Percentiles rank a stretch among this genome's conserved stretches.
Evolutionary conservation across 371 early-diverging fungal species (phyloP).

Genomic region (Mucor piriformis): DNA sequence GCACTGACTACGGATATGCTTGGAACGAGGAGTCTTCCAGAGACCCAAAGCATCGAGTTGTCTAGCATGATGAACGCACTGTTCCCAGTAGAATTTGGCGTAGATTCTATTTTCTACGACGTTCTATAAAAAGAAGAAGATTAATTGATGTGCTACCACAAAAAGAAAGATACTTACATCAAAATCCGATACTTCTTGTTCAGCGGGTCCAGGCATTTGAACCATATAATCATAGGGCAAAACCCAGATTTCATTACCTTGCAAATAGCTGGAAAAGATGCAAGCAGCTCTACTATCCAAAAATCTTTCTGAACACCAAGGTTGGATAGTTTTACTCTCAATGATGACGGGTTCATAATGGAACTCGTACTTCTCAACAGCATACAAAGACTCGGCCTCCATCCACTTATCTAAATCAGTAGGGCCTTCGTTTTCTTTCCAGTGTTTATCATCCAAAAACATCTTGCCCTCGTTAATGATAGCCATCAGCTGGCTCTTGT

Average conservation of each 20-base stretch:
- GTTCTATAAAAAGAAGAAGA: constrained; percentile 23
- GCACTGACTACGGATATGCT: constrained; percentile 34
- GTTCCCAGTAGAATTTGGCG: constrained; percentile 42
- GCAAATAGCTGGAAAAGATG: constrained; percentile 44
- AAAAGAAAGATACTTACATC: constrained; percentile 36
- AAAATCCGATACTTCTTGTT: constrained; percentile 41
- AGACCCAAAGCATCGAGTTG: constrained; percentile 37
- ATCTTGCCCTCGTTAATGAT: constrained; percentile 25
- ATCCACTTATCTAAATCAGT: constrained; percentile 45
- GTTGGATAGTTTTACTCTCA: constrained; percentile 41
- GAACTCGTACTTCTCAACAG: constrained; percentile 47
- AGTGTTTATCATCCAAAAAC: constrained; percentile 43
- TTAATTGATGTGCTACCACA: background rate
- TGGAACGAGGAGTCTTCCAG: constrained; percentile 32
- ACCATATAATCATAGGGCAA: constrained; percentile 49
- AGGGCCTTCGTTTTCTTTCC: constrained; percentile 50
- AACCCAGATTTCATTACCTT: constrained; percentile 52
- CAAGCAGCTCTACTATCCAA: constrained; percentile 53
- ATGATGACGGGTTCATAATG: constrained; percentile 54
- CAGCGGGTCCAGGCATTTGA: constrained; percentile 32
- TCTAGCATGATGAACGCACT: constrained; percentile 39
- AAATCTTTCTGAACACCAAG: constrained; percentile 56
- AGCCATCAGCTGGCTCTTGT: constrained; percentile 34
- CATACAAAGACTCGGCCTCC: constrained; percentile 35
- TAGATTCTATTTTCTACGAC: constrained; percentile 48